phyloP scores from a whole-genome alignment of 768 basidiomycete species.

The Tylopilus sp. region DNA sequence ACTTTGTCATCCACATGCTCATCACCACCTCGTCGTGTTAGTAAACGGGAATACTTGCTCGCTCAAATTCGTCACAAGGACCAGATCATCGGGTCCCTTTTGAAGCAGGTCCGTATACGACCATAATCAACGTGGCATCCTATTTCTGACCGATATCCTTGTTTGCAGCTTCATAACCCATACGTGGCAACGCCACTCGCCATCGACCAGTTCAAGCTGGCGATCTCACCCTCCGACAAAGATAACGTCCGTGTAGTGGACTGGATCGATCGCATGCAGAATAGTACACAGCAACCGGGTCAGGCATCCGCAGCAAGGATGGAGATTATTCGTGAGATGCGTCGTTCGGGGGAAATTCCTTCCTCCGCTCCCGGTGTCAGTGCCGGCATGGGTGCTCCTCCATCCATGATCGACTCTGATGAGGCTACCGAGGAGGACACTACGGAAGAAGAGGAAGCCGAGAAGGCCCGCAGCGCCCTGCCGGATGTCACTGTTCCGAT shows the following conservation, averaged over 20 bases:
- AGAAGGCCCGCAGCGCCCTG: conserved; percentile 47
- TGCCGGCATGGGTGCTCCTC: no score
- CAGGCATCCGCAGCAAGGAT: conserved; percentile 33
- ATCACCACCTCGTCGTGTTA: conserved; percentile 35
- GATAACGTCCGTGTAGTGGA: conserved; percentile 66
- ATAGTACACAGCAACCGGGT: conserved; percentile 50
- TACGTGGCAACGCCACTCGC: conserved; percentile 76
- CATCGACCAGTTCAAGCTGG: conserved; percentile 75
- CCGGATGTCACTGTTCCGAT: conserved; percentile 74
- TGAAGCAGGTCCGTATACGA: conserved; percentile 61
- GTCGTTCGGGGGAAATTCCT: conserved; percentile 25
- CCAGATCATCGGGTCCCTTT: conserved; percentile 76
- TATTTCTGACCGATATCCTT: background rate
- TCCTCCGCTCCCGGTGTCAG: conserved; percentile 1
- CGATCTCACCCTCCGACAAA: conserved; percentile 71
- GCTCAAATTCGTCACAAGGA: conserved; percentile 88
- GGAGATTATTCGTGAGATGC: conserved; percentile 29
- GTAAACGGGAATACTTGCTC: conserved; percentile 83
- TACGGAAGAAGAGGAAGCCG: conserved; percentile 39
- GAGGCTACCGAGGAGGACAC: conserved; percentile 33
- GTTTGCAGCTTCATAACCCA: conserved; percentile 60
- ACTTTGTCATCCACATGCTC: conserved; percentile 35
- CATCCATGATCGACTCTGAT: conserved; percentile 31
- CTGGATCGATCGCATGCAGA: conserved; percentile 71
- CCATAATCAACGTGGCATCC: background rate